phyloP scores from a whole-genome alignment of 768 basidiomycete species.

The Fomitopsis serialis region DNA sequence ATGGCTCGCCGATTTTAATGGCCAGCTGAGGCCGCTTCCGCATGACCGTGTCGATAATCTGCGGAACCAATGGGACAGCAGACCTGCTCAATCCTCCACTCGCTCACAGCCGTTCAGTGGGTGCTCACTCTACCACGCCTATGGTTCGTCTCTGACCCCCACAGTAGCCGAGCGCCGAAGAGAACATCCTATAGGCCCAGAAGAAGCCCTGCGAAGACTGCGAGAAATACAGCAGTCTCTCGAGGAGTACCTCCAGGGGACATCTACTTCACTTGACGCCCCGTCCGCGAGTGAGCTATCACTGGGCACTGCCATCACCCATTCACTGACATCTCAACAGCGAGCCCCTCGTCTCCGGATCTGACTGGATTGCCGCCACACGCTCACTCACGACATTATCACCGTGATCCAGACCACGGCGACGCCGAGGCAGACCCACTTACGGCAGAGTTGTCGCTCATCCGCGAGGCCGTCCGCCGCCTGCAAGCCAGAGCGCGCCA shows the following conservation, averaged over 20 bases:
- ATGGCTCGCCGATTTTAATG: not conserved
- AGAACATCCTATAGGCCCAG: not conserved
- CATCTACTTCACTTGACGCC: not conserved
- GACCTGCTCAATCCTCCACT: too few relatives aligned
- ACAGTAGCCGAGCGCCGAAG: not conserved
- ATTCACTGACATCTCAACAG: too few relatives aligned
- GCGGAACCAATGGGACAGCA: too few relatives aligned
- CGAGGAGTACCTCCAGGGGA: not conserved
- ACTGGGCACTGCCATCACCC: not conserved
- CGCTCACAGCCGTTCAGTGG: not conserved
- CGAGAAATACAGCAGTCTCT: not conserved
- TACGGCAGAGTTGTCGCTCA: not conserved
- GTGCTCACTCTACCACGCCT: not conserved
- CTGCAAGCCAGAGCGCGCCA: not conserved
- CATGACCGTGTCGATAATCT: not conserved
- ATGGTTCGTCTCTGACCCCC: not conserved
- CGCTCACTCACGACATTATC: not conserved
- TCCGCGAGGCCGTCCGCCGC: not conserved
- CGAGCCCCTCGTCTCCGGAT: too few relatives aligned
- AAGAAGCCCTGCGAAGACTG: not conserved
- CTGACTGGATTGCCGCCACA: too few relatives aligned
- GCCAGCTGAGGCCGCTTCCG: not conserved
- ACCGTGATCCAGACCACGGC: not conserved
- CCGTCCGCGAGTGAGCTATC: not conserved
- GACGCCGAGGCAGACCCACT: not conserved